phyloP scores from a whole-genome alignment of 2,329 filamentous ascomycete genomes.

The Elsinoe perseae region DNA sequence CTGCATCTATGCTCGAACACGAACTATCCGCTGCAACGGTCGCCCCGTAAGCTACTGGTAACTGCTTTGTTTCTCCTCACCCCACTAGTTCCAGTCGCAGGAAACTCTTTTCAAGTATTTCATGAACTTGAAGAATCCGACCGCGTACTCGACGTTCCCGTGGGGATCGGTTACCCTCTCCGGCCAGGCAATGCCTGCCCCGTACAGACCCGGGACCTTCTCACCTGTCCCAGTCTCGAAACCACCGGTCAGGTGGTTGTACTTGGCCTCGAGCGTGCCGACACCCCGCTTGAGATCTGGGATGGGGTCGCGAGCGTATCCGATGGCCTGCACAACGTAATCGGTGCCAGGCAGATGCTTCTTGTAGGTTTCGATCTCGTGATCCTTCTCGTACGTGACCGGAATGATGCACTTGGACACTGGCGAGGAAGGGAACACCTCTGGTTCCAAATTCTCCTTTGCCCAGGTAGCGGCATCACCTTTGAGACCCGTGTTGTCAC shows the following conservation, averaged over 20 bases:
- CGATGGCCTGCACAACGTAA: constrained; percentile 52
- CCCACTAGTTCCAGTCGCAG: constrained; percentile 41
- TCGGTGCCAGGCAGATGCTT: constrained; percentile 44
- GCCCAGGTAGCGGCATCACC: constrained; percentile 55
- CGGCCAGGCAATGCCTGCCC: constrained; percentile 57
- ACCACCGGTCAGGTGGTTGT: constrained; percentile 39
- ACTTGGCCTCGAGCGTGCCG: constrained; percentile 32
- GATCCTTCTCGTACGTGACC: constrained; percentile 39
- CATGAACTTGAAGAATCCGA: constrained; percentile 61
- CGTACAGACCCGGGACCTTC: constrained; percentile 47
- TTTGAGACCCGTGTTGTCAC: constrained; percentile 60
- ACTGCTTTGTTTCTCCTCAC: neutral
- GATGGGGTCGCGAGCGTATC: constrained; percentile 46
- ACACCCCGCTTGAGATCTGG: constrained; percentile 38
- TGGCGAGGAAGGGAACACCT: constrained; percentile 37
- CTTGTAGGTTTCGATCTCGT: constrained; percentile 42
- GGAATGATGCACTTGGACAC: constrained; percentile 38
- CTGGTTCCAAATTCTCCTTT: constrained; percentile 50
- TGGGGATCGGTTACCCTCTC: constrained; percentile 53
- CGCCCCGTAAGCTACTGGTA: neutral
- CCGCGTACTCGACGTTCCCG: constrained; percentile 54
- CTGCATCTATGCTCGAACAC: neutral
- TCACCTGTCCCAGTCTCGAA: constrained; percentile 25
- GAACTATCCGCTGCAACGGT: neutral
- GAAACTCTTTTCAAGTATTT: constrained; percentile 50